These are phyloP conservation scores for Nothophoma quercina DNA, from an alignment of 2,329 filamentous ascomycete species.

Conservation along the genomic window DNA sequence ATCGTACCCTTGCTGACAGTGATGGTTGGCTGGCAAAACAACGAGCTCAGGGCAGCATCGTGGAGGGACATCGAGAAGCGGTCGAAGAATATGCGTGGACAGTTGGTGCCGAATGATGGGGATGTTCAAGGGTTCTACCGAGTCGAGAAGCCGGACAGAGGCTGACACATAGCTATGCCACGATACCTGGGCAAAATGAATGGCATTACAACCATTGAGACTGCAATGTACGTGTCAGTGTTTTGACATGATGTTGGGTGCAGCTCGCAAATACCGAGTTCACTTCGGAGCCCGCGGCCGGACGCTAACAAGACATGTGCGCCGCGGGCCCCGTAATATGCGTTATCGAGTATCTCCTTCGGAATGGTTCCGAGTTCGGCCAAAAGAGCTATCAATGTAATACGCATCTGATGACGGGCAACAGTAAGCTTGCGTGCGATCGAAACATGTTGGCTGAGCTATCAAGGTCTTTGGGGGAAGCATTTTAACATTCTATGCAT, in stretches of 20 bases:
- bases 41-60: not conserved
- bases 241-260: not conserved
- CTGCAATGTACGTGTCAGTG: no score
- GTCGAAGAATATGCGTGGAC: not conserved
- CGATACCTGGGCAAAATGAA: no score
- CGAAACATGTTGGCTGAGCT: not conserved
- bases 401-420: not conserved
- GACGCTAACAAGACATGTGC: no score
- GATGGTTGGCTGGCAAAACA: slow-evolving; percentile 3
- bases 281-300: slow-evolving; percentile 3
- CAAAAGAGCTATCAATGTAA: not conserved
- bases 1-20: slow-evolving; percentile 2
- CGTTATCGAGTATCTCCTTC: no score
- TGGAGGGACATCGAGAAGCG: not conserved
- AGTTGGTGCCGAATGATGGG: not conserved
- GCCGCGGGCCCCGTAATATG: no score
- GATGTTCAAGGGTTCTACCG: not conserved
- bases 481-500: not conserved
- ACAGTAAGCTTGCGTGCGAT: not conserved
- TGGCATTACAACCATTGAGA: no score
- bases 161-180: no score
- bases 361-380: not conserved
- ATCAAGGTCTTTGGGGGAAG: not conserved
- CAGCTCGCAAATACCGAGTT: not conserved
- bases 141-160: not conserved